Percentiles rank a stretch among this genome's conserved stretches.
Conservation (phyloP, 139 green algal species). For the Micractinium sp. region DNA sequence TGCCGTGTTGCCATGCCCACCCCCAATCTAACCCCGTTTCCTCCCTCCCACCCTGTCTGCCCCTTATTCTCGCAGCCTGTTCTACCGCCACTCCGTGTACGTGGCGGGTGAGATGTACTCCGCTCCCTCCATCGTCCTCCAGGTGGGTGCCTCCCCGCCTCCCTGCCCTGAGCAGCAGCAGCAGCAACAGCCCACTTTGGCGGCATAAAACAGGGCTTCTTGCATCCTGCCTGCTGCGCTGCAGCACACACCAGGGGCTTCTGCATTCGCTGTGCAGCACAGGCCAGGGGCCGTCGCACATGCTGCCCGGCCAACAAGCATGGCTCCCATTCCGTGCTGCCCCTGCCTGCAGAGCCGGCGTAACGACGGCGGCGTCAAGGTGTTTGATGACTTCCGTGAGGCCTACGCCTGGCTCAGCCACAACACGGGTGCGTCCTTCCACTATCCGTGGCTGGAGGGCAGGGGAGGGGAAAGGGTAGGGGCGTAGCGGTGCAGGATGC, state of each 20-base stretch:
- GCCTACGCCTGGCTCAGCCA: conserved; percentile 84
- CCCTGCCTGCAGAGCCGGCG: conserved; percentile 62
- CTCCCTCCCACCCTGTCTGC: too few relatives aligned
- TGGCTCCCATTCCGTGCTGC: neutral
- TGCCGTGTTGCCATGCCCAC: too few relatives aligned
- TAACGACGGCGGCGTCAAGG: conserved; percentile 36
- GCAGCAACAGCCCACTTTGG: too few relatives aligned
- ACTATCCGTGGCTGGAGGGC: too few relatives aligned
- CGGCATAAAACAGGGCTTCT: too few relatives aligned
- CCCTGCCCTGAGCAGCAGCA: neutral
- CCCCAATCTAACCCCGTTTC: too few relatives aligned
- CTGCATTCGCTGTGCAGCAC: neutral
- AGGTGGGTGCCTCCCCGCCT: conserved; percentile 47
- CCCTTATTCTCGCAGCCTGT: conserved; percentile 39
- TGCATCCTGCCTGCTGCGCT: neutral
- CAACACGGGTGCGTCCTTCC: conserved; percentile 72
- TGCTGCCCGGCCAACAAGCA: neutral
- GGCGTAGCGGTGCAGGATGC: too few relatives aligned
- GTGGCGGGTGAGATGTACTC: conserved; percentile 92
- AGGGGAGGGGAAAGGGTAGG: too few relatives aligned
- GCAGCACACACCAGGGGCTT: too few relatives aligned
- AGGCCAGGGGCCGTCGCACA: too few relatives aligned
- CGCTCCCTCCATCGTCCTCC: conserved; percentile 93
- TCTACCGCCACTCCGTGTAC: conserved; percentile 85
- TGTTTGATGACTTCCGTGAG: conserved; percentile 95